Conservation (phyloP, 129 eudicot genomes). For the Gnaphalium uliginosum region DNA sequence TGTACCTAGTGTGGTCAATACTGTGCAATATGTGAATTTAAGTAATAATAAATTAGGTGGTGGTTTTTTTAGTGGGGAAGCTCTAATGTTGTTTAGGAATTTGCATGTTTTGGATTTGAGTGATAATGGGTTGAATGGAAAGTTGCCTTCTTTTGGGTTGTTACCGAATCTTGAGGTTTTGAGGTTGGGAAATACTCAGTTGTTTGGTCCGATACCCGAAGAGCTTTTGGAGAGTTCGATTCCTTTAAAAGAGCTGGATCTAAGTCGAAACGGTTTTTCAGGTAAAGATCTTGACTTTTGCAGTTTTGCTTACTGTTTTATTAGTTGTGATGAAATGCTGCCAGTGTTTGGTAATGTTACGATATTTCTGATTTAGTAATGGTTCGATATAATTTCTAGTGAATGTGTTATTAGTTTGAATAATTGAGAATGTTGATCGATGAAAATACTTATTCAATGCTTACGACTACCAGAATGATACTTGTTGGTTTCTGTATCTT, state of each 20-base stretch:
- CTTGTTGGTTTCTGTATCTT: background rate
- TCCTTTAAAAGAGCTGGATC: constrained; percentile 85
- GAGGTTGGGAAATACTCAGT: constrained; percentile 57
- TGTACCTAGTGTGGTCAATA: constrained; percentile 64
- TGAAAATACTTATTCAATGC: background rate
- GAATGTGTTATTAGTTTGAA: constrained; percentile 12
- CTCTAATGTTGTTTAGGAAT: constrained; percentile 58
- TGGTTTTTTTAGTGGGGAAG: constrained; percentile 49
- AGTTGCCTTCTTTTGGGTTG: constrained; percentile 62
- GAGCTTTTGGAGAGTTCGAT: constrained; percentile 59
- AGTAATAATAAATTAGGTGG: constrained; percentile 71
- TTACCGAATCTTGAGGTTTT: constrained; percentile 68
- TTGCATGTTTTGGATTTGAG: constrained; percentile 89
- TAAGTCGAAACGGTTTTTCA: constrained; percentile 87
- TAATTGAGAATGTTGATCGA: constrained; percentile 14
- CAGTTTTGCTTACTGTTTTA: constrained; percentile 15
- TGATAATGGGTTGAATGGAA: constrained; percentile 65
- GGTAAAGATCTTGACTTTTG: constrained; percentile 53
- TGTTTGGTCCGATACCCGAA: constrained; percentile 69
- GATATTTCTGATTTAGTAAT: constrained; percentile 6
- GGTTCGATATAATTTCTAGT: constrained; percentile 8
- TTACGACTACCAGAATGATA: background rate
- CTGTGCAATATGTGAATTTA: constrained; percentile 69
- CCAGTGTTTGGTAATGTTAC: background rate
- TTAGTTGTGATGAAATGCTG: background rate